Evolutionary conservation across 805 yeast species (phyloP).

Genomic region (Debaryomyces maramus): DNA sequence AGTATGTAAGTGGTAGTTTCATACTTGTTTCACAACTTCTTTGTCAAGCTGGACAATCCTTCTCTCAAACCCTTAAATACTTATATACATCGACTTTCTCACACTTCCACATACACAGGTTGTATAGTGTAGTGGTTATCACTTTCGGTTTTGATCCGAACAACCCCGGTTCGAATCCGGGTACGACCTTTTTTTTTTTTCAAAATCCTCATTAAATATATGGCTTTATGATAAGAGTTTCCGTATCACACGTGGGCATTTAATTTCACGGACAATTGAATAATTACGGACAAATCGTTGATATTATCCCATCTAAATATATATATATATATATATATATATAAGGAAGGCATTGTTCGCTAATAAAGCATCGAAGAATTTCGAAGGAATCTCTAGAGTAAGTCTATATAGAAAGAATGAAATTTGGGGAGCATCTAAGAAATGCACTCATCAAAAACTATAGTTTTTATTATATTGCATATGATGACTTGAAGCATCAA

Average conservation of each 20-base stretch:
- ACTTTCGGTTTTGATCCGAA: slow-evolving; percentile 78
- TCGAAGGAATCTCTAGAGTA: neutral
- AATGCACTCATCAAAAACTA: slow-evolving; percentile 88
- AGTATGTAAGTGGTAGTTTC: too few relatives aligned
- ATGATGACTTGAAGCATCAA: slow-evolving; percentile 85
- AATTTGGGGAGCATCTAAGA: slow-evolving; percentile 92
- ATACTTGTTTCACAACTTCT: too few relatives aligned
- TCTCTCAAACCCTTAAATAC: too few relatives aligned
- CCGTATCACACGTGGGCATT: neutral
- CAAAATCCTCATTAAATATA: neutral
- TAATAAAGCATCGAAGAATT: neutral
- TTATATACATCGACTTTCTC: too few relatives aligned
- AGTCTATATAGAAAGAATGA: slow-evolving; percentile 51
- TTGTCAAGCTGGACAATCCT: too few relatives aligned
- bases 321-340: neutral
- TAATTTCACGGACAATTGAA: neutral
- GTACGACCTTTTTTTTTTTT: slow-evolving; percentile 55
- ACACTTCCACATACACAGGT: too few relatives aligned
- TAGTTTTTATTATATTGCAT: slow-evolving; percentile 84
- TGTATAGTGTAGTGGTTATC: slow-evolving; percentile 79
- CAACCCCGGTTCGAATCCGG: slow-evolving; percentile 87
- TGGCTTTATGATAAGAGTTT: neutral
- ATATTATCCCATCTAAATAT: too few relatives aligned
- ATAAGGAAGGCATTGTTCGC: neutral
- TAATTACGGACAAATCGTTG: too few relatives aligned